A percentile compares a stretch with the other conserved stretches of the same genome.
Conservation (phyloP, 257 asterid genomes). For the Solanum tacnaense region DNA sequence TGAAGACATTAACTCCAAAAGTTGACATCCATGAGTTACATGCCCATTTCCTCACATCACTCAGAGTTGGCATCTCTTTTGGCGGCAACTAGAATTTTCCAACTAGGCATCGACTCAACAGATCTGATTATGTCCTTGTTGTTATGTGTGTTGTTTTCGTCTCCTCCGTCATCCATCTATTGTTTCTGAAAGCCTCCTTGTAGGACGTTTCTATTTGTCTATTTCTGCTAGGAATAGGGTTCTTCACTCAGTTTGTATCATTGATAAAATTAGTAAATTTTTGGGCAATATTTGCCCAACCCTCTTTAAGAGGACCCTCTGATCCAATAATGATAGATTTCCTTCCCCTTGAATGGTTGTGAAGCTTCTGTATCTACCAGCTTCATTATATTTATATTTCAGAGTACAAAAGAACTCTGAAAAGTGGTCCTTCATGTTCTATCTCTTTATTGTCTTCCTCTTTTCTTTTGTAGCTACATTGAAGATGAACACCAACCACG, state of each 20-base stretch:
- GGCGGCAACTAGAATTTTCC: not conserved
- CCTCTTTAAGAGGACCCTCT: not conserved
- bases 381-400: not conserved
- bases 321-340: not conserved
- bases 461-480: not conserved
- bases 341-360: not conserved
- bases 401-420: not conserved
- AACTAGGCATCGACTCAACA: not conserved
- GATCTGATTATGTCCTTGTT: not conserved
- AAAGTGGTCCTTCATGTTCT: not conserved
- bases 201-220: not conserved
- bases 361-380: not conserved
- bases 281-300: not conserved
- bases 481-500: not conserved
- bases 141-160: not conserved
- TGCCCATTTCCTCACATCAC: not conserved
- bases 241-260: not conserved
- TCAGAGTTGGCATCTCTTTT: not conserved
- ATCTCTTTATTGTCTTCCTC: not conserved
- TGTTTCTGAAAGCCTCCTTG: not conserved
- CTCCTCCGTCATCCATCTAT: not conserved
- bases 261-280: not conserved
- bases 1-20: not conserved
- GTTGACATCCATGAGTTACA: not conserved
- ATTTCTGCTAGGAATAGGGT: not conserved